phyloP scores from a whole-genome alignment of 2,329 filamentous ascomycete genomes.

The Diplodia scrobiculata region DNA sequence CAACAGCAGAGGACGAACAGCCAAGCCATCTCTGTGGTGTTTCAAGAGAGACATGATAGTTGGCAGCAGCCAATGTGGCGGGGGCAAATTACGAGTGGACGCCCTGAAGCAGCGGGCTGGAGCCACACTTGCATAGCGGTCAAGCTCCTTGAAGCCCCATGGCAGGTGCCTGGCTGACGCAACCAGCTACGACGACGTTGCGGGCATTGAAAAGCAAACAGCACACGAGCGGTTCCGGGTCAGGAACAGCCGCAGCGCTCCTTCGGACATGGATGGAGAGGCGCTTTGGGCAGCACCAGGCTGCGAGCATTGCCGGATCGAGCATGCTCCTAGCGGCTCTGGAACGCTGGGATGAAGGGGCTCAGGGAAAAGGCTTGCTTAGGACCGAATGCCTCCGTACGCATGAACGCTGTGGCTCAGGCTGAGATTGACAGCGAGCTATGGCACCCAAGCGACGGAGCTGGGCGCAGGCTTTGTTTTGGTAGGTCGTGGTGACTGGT shows the following conservation, averaged over 20 bases:
- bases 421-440: constrained; percentile 4
- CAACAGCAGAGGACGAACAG: not conserved
- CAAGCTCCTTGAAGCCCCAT: not conserved
- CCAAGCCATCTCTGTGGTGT: not conserved
- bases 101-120: constrained; percentile 4
- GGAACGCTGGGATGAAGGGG: not conserved
- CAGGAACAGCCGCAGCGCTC: not conserved
- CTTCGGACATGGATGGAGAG: not conserved
- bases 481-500: constrained; percentile 7
- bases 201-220: constrained; percentile 15
- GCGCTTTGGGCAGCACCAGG: not conserved
- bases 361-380: not conserved
- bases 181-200: not conserved
- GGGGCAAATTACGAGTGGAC: constrained; percentile 10
- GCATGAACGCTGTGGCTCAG: constrained; percentile 7
- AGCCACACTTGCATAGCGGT: constrained; percentile 2
- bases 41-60: not conserved
- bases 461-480: not conserved
- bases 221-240: not conserved
- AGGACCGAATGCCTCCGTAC: constrained; percentile 13
- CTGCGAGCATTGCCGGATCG: constrained; percentile 1
- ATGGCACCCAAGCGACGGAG: not conserved
- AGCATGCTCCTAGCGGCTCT: constrained; percentile 3
- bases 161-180: not conserved
- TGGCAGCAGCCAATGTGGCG: not conserved